Evolutionary conservation across 352 stramenopile species (phyloP).

Genomic region (Plasmopara muralis): DNA sequence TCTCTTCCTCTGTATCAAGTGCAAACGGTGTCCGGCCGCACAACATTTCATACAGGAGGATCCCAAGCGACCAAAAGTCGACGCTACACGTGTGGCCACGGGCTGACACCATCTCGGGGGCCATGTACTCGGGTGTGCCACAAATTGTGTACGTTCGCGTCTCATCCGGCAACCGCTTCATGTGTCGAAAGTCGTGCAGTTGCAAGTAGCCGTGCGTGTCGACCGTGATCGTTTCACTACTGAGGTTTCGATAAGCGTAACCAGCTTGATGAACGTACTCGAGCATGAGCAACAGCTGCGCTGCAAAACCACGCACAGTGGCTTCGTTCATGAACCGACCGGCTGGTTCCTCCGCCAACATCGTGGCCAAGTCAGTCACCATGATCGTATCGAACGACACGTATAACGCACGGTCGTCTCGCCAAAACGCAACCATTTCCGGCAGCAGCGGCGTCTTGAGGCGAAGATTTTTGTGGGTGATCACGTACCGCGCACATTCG

Average conservation of each 20-base stretch:
- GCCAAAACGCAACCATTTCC: conserved; percentile 71
- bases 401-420: conserved; percentile 74
- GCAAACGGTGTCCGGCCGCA: conserved; percentile 81
- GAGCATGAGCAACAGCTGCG: conserved; percentile 73
- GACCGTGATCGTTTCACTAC: conserved; percentile 80
- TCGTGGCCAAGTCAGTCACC: conserved; percentile 53
- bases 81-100: conserved; percentile 66
- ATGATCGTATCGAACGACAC: conserved; percentile 68
- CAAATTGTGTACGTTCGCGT: conserved; percentile 84
- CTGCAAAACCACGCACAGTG: conserved; percentile 50
- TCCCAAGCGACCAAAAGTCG: conserved; percentile 83
- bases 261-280: conserved; percentile 78
- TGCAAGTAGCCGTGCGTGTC: conserved; percentile 76
- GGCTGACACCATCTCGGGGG: conserved; percentile 83
- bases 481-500: conserved; percentile 66
- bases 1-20: conserved; percentile 11
- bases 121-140: conserved; percentile 85
- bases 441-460: conserved; percentile 63
- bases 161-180: conserved; percentile 80
- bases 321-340: conserved; percentile 44
- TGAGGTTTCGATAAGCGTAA: conserved; percentile 80
- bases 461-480: conserved; percentile 55
- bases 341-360: conserved; percentile 54
- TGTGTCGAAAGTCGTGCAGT: conserved; percentile 81
- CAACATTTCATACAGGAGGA: conserved; percentile 85